phyloP scores from a whole-genome alignment of 2,329 filamentous ascomycete species.

The Penicillium sp. region DNA sequence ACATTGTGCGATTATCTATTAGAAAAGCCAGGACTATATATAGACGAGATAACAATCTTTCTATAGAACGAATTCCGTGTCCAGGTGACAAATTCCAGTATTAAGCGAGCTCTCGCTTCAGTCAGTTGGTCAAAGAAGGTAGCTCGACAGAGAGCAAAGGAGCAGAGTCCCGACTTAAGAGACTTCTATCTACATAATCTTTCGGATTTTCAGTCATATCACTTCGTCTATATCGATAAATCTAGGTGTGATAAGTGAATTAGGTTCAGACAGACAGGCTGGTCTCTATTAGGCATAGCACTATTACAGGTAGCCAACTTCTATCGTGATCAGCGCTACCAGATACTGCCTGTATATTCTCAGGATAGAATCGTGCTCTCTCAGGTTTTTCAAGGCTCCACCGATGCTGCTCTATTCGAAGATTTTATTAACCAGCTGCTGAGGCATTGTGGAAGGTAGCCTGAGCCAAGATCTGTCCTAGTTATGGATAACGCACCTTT shows the following conservation, averaged over 20 bases:
- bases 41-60: background rate
- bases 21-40: background rate
- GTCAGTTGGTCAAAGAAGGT: no score
- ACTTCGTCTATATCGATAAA: no score
- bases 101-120: no score
- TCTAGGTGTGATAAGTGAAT: constrained; percentile 2
- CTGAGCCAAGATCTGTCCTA: background rate
- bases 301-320: constrained; percentile 48
- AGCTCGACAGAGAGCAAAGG: no score
- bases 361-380: background rate
- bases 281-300: background rate
- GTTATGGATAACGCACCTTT: no score
- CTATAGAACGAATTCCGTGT: background rate
- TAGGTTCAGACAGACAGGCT: background rate
- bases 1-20: background rate
- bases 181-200: no score
- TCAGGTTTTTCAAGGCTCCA: no score
- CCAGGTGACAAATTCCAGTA: background rate
- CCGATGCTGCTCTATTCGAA: constrained; percentile 2
- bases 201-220: background rate
- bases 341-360: constrained; percentile 7
- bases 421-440: constrained; percentile 11
- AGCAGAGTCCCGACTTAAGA: no score
- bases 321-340: background rate
- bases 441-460: constrained; percentile 1